Conservation (phyloP, 1,284 basidiomycete species). For the Marasmius tenuissimus region DNA sequence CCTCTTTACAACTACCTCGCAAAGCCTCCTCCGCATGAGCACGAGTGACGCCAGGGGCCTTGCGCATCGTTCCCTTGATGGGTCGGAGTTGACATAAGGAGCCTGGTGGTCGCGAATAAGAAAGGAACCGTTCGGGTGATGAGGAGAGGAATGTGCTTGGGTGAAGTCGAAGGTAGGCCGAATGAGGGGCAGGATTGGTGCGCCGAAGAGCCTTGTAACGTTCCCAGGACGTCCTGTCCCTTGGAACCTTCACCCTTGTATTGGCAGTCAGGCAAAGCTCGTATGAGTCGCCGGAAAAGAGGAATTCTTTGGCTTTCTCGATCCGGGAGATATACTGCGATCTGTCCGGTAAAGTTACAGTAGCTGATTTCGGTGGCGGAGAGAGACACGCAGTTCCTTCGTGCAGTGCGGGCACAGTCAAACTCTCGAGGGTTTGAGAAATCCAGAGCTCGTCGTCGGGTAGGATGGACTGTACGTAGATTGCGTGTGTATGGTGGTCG, state of each 20-base stretch:
- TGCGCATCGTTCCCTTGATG: conserved; percentile 91
- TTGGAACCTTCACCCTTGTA: conserved; percentile 51
- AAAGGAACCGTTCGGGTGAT: conserved; percentile 92
- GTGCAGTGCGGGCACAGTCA: conserved; percentile 5
- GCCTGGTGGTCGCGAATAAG: conserved; percentile 69
- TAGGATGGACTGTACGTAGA: conserved; percentile 65
- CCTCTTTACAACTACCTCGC: conserved; percentile 82
- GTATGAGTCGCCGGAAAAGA: conserved; percentile 91
- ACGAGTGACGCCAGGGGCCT: conserved; percentile 61
- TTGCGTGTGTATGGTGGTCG: conserved; percentile 47
- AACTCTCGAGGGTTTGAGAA: conserved; percentile 24
- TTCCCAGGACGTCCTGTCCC: conserved; percentile 63
- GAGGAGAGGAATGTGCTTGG: conserved; percentile 73
- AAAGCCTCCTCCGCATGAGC: conserved; percentile 66
- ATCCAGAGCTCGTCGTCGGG: conserved; percentile 59
- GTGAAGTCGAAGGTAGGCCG: conserved; percentile 77
- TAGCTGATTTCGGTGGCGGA: conserved; percentile 21
- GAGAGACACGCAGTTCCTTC: too few relatives aligned
- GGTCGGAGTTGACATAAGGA: conserved; percentile 84
- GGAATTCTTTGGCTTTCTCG: conserved; percentile 69
- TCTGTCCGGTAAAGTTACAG: conserved; percentile 53
- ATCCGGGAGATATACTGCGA: conserved; percentile 73
- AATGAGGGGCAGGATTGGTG: conserved; percentile 90
- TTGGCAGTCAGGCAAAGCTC: conserved; percentile 92
- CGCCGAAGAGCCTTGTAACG: conserved; percentile 71